Evolutionary conservation across 139 green algal species (phyloP), one percentile per base, ranked within the genome.

Genomic region (Gonium pectorale): DNA sequence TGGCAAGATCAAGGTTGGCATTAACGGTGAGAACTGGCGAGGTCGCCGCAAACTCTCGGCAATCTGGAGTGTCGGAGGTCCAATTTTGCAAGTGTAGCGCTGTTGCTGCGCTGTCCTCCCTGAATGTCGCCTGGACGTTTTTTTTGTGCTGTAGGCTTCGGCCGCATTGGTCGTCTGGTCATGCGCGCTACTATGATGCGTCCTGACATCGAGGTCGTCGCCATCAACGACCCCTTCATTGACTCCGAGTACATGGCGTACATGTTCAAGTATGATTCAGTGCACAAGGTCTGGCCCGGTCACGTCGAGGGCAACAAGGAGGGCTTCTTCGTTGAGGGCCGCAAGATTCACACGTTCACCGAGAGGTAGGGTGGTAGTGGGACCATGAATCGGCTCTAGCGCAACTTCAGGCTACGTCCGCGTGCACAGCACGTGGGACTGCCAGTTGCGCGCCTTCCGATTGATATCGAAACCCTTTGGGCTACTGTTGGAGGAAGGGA

Each of bases 211-310:
- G 92, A 98, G 92, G 91, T 98, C 21, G 92, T 96, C 29, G 95
- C 94, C 5, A 91, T 98, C 81, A 99, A 99, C 79, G 95, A 98
- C 79, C 95, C 95, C 40, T 98, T 98, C 89, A 94, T 98, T 66
- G 90, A 95, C 46, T 69, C 79, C 17, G 69, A 82, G 56, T 75
- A 74, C 70, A 81, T 75, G 60, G 92, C 90, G 19, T 98, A 97
- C 91, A 98, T 98, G 95, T 90, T 96, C 68, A 94, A 96, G 90
- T 99, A 99, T 86, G 96, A 99, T 91, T 91, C 88, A 24, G 91
- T 97, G 33, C 96, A 98, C 89, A 94, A 94, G 66, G 79, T 67
- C 66, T 95, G 93, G 52, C 81, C 86, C 35, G 92, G 91, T 54
- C 74, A 91, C 0, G 89, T 96, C 19, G 83, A 86, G 60, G 77